Evolutionary conservation across 352 stramenopile genomes (phyloP).

Genomic region (Phytophthora europaea): DNA sequence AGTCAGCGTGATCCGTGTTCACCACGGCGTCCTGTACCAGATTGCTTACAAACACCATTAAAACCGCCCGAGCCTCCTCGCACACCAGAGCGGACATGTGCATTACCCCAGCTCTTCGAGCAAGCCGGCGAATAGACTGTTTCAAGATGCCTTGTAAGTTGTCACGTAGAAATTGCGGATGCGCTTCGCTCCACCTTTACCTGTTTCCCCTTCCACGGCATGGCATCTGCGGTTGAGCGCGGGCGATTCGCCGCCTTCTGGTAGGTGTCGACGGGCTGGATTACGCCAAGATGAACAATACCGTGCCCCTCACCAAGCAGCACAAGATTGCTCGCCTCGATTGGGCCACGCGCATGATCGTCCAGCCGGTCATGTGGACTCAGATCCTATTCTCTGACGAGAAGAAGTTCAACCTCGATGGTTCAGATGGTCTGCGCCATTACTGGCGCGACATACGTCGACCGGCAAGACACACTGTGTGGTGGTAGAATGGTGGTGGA

Average conservation of each 20-base stretch:
- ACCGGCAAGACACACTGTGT: not conserved
- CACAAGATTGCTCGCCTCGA: constrained; percentile 8
- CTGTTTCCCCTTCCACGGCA: not conserved
- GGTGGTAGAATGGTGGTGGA: constrained; percentile 6
- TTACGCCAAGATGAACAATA: constrained; percentile 8
- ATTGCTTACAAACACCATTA: not conserved
- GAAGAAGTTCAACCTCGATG: constrained; percentile 26
- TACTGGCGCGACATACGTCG: constrained; percentile 13
- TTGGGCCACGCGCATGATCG: constrained; percentile 2
- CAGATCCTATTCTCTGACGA: constrained; percentile 13
- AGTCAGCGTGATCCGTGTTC: not conserved
- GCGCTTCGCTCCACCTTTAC: not conserved
- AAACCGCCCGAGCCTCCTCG: not conserved
- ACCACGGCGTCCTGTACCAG: not conserved
- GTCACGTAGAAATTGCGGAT: not conserved
- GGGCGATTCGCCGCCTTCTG: not conserved
- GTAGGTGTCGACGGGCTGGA: not conserved
- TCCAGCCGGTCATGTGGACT: constrained; percentile 11
- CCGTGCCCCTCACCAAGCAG: not conserved
- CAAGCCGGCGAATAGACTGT: constrained; percentile 1
- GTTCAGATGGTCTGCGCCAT: constrained; percentile 14
- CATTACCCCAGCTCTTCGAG: not conserved
- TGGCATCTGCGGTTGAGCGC: not conserved
- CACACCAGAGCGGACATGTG: not conserved
- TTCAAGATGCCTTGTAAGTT: not conserved